Base-by-base conservation (phyloP, 108 stramenopile species). In the Stephanodiscus triporus region DNA sequence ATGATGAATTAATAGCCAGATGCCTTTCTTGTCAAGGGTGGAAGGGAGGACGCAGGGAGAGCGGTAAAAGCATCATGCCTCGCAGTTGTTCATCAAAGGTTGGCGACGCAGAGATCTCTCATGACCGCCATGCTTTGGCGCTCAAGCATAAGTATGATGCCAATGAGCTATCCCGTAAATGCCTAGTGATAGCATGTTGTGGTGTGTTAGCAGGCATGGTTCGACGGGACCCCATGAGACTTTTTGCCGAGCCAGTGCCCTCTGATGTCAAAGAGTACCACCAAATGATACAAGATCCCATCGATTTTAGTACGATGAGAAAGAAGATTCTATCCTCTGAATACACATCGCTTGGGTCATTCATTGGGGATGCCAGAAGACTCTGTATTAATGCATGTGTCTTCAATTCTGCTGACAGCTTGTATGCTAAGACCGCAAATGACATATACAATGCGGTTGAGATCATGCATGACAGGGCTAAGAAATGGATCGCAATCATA, bases 231-330 rank as follows among this genome's bases (percentile, higher is more conserved):
- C 93, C 93, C 16, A 61, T 92, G 45, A 66, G 84, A 17, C 82
- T 91, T 9, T 91, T 94, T 76, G 91, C 88, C n/a, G 82, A 89
- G 55, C 91, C 93, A 9, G 91, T 90, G 0, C 84, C 85, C 16
- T 67, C 79, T 4, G 78, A 88, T 71, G 68, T 87, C 47, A 77
- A 57, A 42, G 90, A 86, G 14, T 94, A 91, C 63, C 63, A 77
- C 26, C 59, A 81, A 19, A 77, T 90, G 32, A 77, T 94, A 40
- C 81, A 85, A 68, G 75, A 89, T 17, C 91, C 91, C 7, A 92
- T 91, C 24, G 90, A 91, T 70, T 90, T 91, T 66, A 78, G 84
- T 49, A 89, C 81, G 26, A 90, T 94, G 55, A 77, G 83, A 40
- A 38, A 49, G 54, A 91, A 87, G 40, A 80, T 94, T 49, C 69